Evolutionary conservation across 768 basidiomycete genomes (phyloP).

Genomic region (Hygrocybe coccinea): DNA sequence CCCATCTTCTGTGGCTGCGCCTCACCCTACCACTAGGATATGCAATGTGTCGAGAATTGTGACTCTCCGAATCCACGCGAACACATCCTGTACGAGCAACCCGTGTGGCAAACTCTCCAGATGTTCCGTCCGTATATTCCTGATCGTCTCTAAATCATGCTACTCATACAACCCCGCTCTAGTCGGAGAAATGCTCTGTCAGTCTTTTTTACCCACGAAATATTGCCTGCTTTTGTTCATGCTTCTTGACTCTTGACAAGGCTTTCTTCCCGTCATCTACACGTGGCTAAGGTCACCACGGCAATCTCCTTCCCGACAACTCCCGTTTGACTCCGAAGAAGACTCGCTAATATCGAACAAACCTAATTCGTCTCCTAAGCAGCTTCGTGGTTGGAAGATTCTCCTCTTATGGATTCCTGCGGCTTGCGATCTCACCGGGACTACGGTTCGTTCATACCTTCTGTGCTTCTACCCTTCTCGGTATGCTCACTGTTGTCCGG

Average conservation of each 20-base stretch:
- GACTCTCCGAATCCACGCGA: constrained; percentile 51
- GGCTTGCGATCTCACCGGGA: constrained; percentile 83
- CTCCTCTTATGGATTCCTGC: constrained; percentile 86
- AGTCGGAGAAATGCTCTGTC: constrained; percentile 95
- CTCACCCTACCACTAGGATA: constrained; percentile 52
- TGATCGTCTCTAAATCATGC: constrained; percentile 12
- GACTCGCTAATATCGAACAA: constrained; percentile 37
- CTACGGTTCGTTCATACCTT: constrained; percentile 57
- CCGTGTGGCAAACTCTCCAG: constrained; percentile 87
- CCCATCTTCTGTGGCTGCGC: constrained; percentile 2
- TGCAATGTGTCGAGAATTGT: constrained; percentile 98
- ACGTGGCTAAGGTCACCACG: constrained; percentile 52
- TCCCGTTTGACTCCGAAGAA: constrained; percentile 47
- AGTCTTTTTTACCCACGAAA: constrained; percentile 33
- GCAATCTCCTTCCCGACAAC: constrained; percentile 47
- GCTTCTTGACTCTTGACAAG: constrained; percentile 39
- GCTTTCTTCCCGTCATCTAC: constrained; percentile 81
- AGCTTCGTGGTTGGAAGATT: constrained; percentile 62
- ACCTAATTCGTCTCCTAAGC: constrained; percentile 31
- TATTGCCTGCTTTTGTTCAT: constrained; percentile 16
- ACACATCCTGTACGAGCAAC: constrained; percentile 85
- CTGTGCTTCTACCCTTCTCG: constrained; percentile 4
- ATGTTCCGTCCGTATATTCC: constrained; percentile 68
- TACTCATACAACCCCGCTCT: constrained; percentile 26
- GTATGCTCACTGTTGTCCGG: constrained; percentile 26